Conservation (phyloP, 495 filamentous ascomycete genomes). For the Poronia punctata region DNA sequence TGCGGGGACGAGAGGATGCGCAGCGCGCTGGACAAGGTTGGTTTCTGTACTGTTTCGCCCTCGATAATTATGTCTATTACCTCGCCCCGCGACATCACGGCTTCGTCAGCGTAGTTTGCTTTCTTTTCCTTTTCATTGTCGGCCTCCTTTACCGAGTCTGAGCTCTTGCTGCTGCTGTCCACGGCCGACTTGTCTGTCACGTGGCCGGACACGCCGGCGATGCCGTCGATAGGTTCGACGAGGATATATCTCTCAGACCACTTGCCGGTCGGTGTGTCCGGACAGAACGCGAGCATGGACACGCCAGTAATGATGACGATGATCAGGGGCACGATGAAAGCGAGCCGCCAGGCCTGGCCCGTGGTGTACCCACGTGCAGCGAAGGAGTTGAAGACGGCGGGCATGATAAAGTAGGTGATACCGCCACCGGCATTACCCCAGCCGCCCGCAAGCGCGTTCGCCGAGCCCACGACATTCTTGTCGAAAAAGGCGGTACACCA, state of each 20-base stretch:
- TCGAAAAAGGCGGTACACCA: slow-evolving; percentile 96
- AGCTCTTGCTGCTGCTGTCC: slow-evolving; percentile 24
- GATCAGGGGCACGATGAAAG: slow-evolving; percentile 78
- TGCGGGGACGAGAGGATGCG: slow-evolving; percentile 57
- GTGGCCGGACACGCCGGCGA: slow-evolving; percentile 48
- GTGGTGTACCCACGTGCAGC: slow-evolving; percentile 52
- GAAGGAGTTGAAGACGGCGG: slow-evolving; percentile 80
- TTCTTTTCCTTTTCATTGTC: slow-evolving; percentile 22
- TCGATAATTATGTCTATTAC: slow-evolving; percentile 50
- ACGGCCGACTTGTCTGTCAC: slow-evolving; percentile 47
- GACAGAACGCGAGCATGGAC: slow-evolving; percentile 62
- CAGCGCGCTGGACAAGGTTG: slow-evolving; percentile 53
- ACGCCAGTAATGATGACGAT: slow-evolving; percentile 61
- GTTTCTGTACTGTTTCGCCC: slow-evolving; percentile 59
- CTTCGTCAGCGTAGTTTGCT: slow-evolving; percentile 41
- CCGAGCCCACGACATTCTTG: slow-evolving; percentile 88
- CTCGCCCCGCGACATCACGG: slow-evolving; percentile 46
- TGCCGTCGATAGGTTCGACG: slow-evolving; percentile 21
- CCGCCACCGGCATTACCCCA: slow-evolving; percentile 89
- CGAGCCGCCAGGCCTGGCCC: slow-evolving; percentile 74
- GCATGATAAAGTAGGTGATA: slow-evolving; percentile 88
- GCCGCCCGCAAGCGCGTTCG: slow-evolving; percentile 80
- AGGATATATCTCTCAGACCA: slow-evolving; percentile 66
- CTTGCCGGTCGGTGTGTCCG: slow-evolving; percentile 79
- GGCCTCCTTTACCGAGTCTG: slow-evolving; percentile 32